Conservation (phyloP, 2,329 filamentous ascomycete genomes). For the Stachybotrys echinatus region DNA sequence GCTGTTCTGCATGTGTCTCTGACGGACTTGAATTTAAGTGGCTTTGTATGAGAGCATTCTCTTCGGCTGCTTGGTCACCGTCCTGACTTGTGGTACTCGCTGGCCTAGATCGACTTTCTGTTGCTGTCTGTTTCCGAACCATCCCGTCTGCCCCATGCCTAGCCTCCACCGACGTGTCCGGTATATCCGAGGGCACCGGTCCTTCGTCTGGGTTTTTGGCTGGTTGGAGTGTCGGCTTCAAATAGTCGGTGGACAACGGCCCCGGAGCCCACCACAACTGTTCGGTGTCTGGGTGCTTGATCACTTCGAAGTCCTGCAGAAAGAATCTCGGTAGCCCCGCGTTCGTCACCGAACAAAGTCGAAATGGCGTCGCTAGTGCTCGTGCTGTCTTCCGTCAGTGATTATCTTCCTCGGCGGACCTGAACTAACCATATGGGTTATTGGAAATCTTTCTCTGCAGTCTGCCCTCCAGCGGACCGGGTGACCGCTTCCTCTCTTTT, state of each 20-base stretch:
- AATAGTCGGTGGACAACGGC: conserved; percentile 16
- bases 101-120: no score
- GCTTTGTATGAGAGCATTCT: no score
- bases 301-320: conserved; percentile 54
- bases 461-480: conserved; percentile 25
- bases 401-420: no score
- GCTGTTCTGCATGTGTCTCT: background rate
- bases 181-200: no score
- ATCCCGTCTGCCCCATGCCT: no score
- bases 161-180: no score
- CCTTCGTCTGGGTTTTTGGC: background rate
- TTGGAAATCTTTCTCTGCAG: conserved; percentile 54
- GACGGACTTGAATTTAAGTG: no score
- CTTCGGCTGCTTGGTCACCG: no score
- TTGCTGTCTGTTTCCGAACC: no score
- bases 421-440: conserved; percentile 67
- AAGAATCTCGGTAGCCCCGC: conserved; percentile 53
- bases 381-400: conserved; percentile 44
- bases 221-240: background rate
- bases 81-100: no score
- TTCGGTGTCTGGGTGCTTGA: conserved; percentile 47
- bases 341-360: conserved; percentile 47
- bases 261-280: conserved; percentile 53
- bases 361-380: conserved; percentile 55
- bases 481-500: conserved; percentile 33